A percentile compares a stretch with the other conserved stretches of the same genome.
Conservation (phyloP, 225 moss, liverwort and hornwort genomes). For the Pseudoscleropodium purum region DNA sequence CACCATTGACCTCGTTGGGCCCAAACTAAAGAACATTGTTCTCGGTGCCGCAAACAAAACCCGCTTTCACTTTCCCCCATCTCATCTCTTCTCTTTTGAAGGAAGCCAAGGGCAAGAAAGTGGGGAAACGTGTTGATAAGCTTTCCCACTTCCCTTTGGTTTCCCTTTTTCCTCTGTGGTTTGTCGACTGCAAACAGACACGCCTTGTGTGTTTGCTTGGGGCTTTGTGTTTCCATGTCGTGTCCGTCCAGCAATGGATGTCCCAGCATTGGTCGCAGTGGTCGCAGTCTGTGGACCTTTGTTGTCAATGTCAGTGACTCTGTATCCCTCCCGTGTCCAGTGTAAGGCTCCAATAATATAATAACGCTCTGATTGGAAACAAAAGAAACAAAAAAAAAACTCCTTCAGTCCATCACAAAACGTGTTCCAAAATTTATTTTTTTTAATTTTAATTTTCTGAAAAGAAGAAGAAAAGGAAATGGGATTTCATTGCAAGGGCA, state of each 20-base stretch:
- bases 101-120: background rate
- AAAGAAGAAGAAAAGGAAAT: too few relatives aligned
- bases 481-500: too few relatives aligned
- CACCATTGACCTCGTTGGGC: too few relatives aligned
- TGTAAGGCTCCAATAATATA: background rate
- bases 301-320: background rate
- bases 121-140: background rate
- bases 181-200: background rate
- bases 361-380: too few relatives aligned
- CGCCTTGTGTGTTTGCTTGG: background rate
- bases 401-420: too few relatives aligned
- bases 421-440: too few relatives aligned
- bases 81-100: too few relatives aligned
- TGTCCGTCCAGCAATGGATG: background rate
- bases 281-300: background rate
- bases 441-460: too few relatives aligned
- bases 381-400: too few relatives aligned
- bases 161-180: too few relatives aligned
- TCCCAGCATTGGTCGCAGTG: too few relatives aligned
- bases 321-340: background rate
- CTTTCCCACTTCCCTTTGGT: background rate
- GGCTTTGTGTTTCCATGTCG: background rate
- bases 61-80: background rate
- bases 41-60: background rate
- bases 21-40: too few relatives aligned